Evolutionary conservation across 371 early-diverging fungal genomes (phyloP).

Genomic region (Mortierella sp.): DNA sequence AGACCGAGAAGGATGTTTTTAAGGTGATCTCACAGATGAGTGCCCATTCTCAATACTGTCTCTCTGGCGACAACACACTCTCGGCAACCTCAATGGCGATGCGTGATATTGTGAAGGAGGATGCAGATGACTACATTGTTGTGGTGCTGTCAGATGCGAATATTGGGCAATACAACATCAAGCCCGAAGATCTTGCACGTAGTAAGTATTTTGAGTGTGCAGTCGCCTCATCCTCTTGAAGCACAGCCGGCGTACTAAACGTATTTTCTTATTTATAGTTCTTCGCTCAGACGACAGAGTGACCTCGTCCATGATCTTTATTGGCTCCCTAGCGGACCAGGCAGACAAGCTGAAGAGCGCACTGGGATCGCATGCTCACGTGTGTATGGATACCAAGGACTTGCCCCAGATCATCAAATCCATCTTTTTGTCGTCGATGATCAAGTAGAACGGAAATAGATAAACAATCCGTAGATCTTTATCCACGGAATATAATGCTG

Average conservation of each 20-base stretch:
- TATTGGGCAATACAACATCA: constrained; percentile 83
- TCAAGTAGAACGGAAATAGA: no score
- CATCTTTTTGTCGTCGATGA: constrained; percentile 79
- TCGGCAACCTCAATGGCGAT: constrained; percentile 77
- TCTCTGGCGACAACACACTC: constrained; percentile 85
- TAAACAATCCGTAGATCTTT: no score
- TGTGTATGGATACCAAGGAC: constrained; percentile 82
- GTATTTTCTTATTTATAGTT: constrained; percentile 50
- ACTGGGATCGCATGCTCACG: constrained; percentile 72
- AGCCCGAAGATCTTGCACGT: constrained; percentile 76
- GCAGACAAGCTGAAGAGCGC: constrained; percentile 74
- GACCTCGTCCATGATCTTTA: constrained; percentile 79
- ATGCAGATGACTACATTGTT: constrained; percentile 85
- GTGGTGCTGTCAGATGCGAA: constrained; percentile 89
- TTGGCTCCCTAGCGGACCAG: constrained; percentile 72
- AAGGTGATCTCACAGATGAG: constrained; percentile 73
- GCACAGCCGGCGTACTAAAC: constrained; percentile 3
- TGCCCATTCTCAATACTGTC: constrained; percentile 74
- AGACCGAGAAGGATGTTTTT: constrained; percentile 83
- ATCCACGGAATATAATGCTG: no score
- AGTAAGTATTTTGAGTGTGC: constrained; percentile 69
- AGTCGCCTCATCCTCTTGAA: constrained; percentile 31
- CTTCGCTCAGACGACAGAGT: constrained; percentile 76
- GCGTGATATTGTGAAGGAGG: constrained; percentile 77
- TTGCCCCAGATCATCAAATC: constrained; percentile 85